These are phyloP conservation scores for Cylindrodendrum hubeiense DNA, from an alignment of 2,329 filamentous ascomycete species.

Conservation along the genomic window DNA sequence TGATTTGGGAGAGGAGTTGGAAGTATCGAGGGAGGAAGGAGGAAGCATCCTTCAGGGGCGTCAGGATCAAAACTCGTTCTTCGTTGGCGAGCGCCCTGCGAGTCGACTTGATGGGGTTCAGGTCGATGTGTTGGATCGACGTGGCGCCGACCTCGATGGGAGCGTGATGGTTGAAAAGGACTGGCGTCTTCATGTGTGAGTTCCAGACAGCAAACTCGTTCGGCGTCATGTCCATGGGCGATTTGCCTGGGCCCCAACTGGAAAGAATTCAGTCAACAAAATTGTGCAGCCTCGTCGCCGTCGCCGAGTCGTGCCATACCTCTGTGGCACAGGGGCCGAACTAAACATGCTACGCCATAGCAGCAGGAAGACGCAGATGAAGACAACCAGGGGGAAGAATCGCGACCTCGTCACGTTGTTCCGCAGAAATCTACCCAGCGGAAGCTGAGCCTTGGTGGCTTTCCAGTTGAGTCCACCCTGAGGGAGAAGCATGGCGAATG, in stretches of 20 bases:
- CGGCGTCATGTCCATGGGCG: conserved; percentile 94
- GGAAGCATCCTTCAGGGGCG: conserved; percentile 91
- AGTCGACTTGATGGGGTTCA: conserved; percentile 88
- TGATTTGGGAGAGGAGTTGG: conserved; percentile 88
- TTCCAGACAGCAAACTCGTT: conserved; percentile 95
- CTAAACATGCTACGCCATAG: conserved; percentile 89
- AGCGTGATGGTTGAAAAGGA: conserved; percentile 95
- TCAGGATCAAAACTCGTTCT: conserved; percentile 91
- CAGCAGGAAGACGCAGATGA: conserved; percentile 79
- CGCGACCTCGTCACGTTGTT: conserved; percentile 81
- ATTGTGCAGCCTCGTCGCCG: conserved; percentile 39
- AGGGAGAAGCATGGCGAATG: conserved; percentile 82
- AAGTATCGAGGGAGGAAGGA: conserved; percentile 90
- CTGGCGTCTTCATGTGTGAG: conserved; percentile 88
- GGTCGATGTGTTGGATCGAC: conserved; percentile 82
- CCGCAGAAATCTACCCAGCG: conserved; percentile 79
- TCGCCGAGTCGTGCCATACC: conserved; percentile 62
- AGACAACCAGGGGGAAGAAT: conserved; percentile 79
- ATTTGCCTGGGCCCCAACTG: conserved; percentile 93
- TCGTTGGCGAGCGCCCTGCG: conserved; percentile 81
- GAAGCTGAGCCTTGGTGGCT: conserved; percentile 83
- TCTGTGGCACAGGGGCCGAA: conserved; percentile 90
- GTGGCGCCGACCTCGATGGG: conserved; percentile 86
- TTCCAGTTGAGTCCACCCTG: conserved; percentile 96
- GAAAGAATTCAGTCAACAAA: conserved; percentile 31